Base-by-base conservation (phyloP, 192 early-diverging fungal genomes). In the Allomyces javanicus region DNA sequence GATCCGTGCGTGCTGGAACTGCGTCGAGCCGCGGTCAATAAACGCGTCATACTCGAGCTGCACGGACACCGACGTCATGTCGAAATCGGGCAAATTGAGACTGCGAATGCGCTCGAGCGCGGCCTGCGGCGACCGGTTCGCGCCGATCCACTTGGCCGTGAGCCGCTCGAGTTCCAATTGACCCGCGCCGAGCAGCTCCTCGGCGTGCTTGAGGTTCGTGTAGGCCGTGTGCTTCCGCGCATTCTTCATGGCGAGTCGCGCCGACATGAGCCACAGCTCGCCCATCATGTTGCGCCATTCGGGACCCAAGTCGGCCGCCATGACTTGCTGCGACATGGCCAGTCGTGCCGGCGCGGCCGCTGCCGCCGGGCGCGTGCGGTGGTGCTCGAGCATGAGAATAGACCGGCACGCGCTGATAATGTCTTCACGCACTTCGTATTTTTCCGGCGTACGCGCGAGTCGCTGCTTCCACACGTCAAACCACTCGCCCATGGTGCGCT, bases 181-280 rank as follows among this genome's bases (percentile, higher is more conserved):
- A 62, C 10, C 77, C 77, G 12, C 70, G 64, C 4, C 67, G 71
- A 7, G 71, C 67, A 81, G 67, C 21, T 75, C 63, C 10, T 73
- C 68, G 9, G 86, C 85, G 44, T 81, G 74, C 2, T 88, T 68
- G 63, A 87, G 77, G 1, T 79, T 76, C 24, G 75, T 76, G 71
- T 79, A 87, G 1, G 82, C 80, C 1, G 85, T 71, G 50, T 83
- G 77, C 25, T 75, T 69, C 67, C 83, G 74, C 0, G 77, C 79
- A 10, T 78, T 76, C 65, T 87, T 81, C 10, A 84, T 72, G 0
- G 85, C 77, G 1, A 66, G 67, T 64, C 76, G 78, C 10, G 87
- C 86, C 17, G 79, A 80, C 64, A 85, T 74, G 5, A 89, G 70
- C 86, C 87, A 89, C 1, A 85, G 67, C n/a, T 62, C 50, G 10